phyloP scores from a whole-genome alignment of 192 early-diverging fungal species.

The Coemansia sp. region DNA sequence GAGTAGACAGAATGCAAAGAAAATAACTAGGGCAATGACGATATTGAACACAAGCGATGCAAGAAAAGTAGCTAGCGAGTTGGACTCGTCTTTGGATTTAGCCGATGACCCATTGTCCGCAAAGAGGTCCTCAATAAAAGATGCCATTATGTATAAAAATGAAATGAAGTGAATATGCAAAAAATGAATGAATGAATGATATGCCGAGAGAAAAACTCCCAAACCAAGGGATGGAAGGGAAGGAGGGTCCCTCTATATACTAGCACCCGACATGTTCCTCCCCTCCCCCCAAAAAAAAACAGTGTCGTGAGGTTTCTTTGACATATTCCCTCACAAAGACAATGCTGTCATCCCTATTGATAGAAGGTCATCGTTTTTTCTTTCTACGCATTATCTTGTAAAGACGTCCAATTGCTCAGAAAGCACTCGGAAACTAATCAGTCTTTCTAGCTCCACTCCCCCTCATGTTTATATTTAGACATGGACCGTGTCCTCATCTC shows the following conservation, averaged over 20 bases:
- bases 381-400: background rate
- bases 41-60: constrained; percentile 74
- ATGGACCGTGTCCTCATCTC: background rate
- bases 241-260: background rate
- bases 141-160: background rate
- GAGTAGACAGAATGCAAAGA: constrained; percentile 67
- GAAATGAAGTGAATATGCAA: constrained; percentile 7
- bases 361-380: background rate
- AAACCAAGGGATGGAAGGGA: background rate
- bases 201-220: too few relatives aligned
- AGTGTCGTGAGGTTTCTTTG: background rate
- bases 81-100: constrained; percentile 14
- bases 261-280: background rate
- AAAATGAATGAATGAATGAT: background rate
- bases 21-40: constrained; percentile 55
- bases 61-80: constrained; percentile 66
- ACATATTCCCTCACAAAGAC: background rate
- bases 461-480: background rate
- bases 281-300: background rate
- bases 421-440: background rate
- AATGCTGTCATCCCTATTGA: background rate
- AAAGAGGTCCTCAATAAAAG: background rate
- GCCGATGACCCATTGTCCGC: background rate
- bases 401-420: background rate
- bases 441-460: background rate